Conservation (phyloP, 148 eudicot species). For the Rhododendron williamsianum region DNA sequence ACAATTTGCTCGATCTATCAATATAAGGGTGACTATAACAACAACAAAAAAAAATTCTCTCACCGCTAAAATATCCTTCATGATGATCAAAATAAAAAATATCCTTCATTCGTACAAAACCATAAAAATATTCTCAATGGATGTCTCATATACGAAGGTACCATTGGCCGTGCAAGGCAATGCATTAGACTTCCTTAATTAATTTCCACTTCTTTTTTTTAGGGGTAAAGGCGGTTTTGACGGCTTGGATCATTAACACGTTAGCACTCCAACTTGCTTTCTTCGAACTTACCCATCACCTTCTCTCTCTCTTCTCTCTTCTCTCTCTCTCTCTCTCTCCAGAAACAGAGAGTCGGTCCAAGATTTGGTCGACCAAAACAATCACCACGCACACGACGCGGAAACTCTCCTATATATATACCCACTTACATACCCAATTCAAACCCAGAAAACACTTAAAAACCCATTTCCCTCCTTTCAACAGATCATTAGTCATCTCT, state of each 20-base stretch:
- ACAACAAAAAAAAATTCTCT: no score
- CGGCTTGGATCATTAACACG: neutral
- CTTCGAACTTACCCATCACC: neutral
- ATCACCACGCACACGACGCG: constrained; percentile 1
- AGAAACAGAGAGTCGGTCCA: neutral
- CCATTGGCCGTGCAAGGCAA: neutral
- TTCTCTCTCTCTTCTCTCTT: neutral
- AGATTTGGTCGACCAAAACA: neutral
- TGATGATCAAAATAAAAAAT: no score
- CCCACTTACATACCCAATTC: neutral
- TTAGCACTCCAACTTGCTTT: neutral
- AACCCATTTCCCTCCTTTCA: neutral
- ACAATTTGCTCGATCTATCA: neutral
- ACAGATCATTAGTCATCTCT: no score
- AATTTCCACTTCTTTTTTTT: neutral
- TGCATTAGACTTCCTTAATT: neutral
- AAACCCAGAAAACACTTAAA: neutral
- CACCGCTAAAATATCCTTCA: no score
- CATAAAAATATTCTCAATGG: no score
- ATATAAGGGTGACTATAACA: no score
- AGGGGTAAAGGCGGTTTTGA: neutral
- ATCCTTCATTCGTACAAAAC: no score
- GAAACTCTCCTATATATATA: neutral
- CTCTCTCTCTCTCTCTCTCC: neutral
- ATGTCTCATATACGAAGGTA: no score